Conservation (phyloP, 768 basidiomycete species). For the Brasilioporus rufonigricans region DNA sequence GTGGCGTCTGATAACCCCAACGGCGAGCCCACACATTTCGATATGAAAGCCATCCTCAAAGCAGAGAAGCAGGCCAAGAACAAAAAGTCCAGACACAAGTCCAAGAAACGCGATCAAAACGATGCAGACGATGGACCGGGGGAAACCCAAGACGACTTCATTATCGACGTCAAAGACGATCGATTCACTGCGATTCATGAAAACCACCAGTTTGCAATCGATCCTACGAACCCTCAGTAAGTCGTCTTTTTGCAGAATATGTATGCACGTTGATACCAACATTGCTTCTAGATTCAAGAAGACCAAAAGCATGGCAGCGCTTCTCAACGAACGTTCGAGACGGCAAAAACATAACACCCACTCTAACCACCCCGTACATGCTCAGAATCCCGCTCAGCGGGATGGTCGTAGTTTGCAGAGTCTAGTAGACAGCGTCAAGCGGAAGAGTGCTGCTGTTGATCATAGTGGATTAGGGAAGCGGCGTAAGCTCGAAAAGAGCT, state of each 20-base stretch:
- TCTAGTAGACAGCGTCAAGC: slow-evolving; percentile 85
- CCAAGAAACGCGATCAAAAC: slow-evolving; percentile 18
- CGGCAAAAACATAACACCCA: slow-evolving; percentile 43
- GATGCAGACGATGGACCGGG: slow-evolving; percentile 45
- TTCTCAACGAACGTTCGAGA: slow-evolving; percentile 81
- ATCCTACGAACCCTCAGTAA: slow-evolving; percentile 93
- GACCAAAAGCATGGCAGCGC: slow-evolving; percentile 31
- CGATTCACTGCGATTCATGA: slow-evolving; percentile 88
- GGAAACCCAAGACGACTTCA: slow-evolving; percentile 79
- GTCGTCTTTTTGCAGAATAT: slow-evolving; percentile 31
- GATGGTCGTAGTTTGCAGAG: slow-evolving; percentile 46
- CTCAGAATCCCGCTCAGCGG: slow-evolving; percentile 1
- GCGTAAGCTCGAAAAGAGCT: slow-evolving; percentile 29
- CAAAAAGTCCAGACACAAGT: slow-evolving; percentile 40
- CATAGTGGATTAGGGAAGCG: slow-evolving; percentile 38
- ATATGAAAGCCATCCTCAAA: slow-evolving; percentile 85
- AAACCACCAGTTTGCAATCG: slow-evolving; percentile 90
- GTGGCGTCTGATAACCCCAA: slow-evolving; percentile 52
- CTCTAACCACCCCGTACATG: not conserved
- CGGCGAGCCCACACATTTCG: slow-evolving; percentile 74
- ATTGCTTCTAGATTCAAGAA: not conserved
- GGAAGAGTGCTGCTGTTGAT: slow-evolving; percentile 52
- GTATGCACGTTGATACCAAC: not conserved
- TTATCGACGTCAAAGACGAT: slow-evolving; percentile 80
- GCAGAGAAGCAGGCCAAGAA: slow-evolving; percentile 67